Percentiles rank a stretch among this genome's conserved stretches.
Evolutionary conservation across 2,329 filamentous ascomycete species (phyloP).

Genomic region (Aspergillus pseudoviridinutans): DNA sequence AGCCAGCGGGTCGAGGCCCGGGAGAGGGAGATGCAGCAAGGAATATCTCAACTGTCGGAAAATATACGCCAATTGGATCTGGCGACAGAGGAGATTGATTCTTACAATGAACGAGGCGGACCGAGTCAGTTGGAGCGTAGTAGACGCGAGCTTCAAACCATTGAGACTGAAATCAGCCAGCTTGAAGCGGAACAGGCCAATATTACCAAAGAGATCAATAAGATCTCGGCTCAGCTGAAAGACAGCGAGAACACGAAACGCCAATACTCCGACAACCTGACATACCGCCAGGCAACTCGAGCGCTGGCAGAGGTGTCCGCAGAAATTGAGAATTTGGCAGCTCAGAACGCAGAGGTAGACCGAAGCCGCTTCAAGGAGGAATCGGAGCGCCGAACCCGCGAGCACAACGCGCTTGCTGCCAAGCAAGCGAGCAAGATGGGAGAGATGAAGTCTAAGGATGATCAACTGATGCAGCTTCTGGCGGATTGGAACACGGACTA

Average conservation of each 20-base stretch:
- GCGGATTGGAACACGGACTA: slow-evolving; percentile 83
- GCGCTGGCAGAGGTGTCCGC: slow-evolving; percentile 62
- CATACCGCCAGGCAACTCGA: slow-evolving; percentile 71
- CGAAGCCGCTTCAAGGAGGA: slow-evolving; percentile 70
- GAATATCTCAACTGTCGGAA: slow-evolving; percentile 66
- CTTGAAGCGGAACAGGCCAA: slow-evolving; percentile 65
- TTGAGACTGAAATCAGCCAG: slow-evolving; percentile 63
- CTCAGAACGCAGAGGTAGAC: slow-evolving; percentile 77
- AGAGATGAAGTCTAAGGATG: slow-evolving; percentile 77
- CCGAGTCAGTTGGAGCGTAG: slow-evolving; percentile 66
- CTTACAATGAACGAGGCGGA: slow-evolving; percentile 74
- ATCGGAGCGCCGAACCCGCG: slow-evolving; percentile 62
- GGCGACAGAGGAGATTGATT: slow-evolving; percentile 71
- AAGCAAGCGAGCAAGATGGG: slow-evolving; percentile 72
- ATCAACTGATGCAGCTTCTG: slow-evolving; percentile 68
- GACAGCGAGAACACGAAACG: slow-evolving; percentile 80
- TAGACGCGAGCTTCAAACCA: slow-evolving; percentile 61
- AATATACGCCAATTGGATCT: slow-evolving; percentile 74
- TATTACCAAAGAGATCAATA: slow-evolving; percentile 68
- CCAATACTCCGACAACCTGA: slow-evolving; percentile 83
- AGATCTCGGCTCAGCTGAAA: slow-evolving; percentile 69
- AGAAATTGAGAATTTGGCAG: slow-evolving; percentile 71
- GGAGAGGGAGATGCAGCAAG: slow-evolving; percentile 67
- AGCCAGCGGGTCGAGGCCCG: slow-evolving; percentile 66
- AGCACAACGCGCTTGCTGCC: slow-evolving; percentile 66